Percentiles rank a stretch among this genome's conserved stretches.
Conservation (phyloP, 2,329 filamentous ascomycete species). For the Xylaria sp. region DNA sequence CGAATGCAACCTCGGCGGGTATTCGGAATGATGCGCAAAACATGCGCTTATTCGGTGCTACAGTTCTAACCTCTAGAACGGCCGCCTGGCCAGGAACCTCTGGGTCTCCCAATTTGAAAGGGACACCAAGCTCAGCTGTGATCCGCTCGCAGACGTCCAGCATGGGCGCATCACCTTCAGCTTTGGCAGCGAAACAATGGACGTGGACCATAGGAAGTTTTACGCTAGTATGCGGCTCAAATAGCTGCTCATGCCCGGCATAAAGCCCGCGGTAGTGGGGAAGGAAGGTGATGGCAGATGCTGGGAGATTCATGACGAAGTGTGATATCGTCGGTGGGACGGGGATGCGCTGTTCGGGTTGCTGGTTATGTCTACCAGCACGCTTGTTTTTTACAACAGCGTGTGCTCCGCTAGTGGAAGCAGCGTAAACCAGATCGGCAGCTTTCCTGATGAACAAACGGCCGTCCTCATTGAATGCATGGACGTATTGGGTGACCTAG, state of each 20-base stretch:
- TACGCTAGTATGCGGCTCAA: conserved; percentile 67
- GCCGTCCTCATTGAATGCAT: conserved; percentile 84
- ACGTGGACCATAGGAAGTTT: conserved; percentile 86
- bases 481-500: conserved; percentile 75
- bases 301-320: conserved; percentile 98
- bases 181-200: conserved; percentile 93
- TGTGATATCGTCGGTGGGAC: conserved; percentile 85
- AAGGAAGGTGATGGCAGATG: conserved; percentile 87
- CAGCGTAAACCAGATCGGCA: conserved; percentile 68
- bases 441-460: conserved; percentile 80
- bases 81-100: conserved; percentile 61
- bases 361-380: conserved; percentile 54
- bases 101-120: conserved; percentile 65
- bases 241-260: conserved; percentile 73
- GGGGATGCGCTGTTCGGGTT: conserved; percentile 56
- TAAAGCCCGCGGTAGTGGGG: conserved; percentile 82
- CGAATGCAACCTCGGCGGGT: conserved; percentile 84
- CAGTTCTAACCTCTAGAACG: conserved; percentile 81
- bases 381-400: conserved; percentile 64
- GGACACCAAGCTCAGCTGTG: conserved; percentile 67
- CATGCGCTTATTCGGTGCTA: conserved; percentile 95
- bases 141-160: conserved; percentile 75
- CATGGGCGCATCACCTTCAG: conserved; percentile 75
- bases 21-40: conserved; percentile 94
- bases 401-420: conserved; percentile 63